These are phyloP conservation scores for Pseudotulostoma volvatum DNA, from an alignment of 495 filamentous ascomycete species.

Conservation along the genomic window DNA sequence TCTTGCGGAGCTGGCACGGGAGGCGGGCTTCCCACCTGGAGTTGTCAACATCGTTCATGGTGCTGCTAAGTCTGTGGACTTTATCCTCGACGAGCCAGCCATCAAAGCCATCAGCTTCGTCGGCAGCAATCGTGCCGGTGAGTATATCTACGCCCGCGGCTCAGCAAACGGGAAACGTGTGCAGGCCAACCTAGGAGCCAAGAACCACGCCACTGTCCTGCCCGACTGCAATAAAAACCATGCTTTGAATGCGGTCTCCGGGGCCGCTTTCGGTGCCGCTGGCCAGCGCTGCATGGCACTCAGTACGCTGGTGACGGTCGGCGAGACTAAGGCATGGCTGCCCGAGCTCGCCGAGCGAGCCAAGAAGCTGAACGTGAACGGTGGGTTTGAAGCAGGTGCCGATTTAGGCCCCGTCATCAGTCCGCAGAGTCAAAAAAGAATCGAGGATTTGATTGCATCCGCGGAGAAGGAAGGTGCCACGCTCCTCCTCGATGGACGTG, in stretches of 20 bases:
- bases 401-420: conserved; percentile 95
- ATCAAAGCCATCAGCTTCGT: conserved; percentile 99
- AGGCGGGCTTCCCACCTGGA: conserved; percentile 87
- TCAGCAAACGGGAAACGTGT: conserved; percentile 86
- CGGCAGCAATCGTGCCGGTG: conserved; percentile 87
- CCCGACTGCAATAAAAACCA: conserved; percentile 98
- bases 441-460: conserved; percentile 73
- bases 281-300: conserved; percentile 97
- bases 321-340: conserved; percentile 86
- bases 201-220: conserved; percentile 93
- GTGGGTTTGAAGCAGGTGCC: conserved; percentile 84
- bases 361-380: conserved; percentile 77
- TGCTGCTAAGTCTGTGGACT: conserved; percentile 80
- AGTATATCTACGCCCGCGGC: conserved; percentile 86
- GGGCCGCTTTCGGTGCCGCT: conserved; percentile 91
- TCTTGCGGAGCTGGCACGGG: conserved; percentile 73
- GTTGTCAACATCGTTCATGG: conserved; percentile 95
- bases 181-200: conserved; percentile 96
- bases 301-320: conserved; percentile 84
- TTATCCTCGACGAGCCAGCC: conserved; percentile 86
- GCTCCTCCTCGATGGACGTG: conserved; percentile 84
- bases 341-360: conserved; percentile 81
- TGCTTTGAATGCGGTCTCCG: conserved; percentile 81
- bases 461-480: conserved; percentile 90
- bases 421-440: conserved; percentile 78